Percentiles rank a stretch among this genome's conserved stretches.
Conservation (phyloP, 1,139 yeast genomes). For the Lodderomyces theae region DNA sequence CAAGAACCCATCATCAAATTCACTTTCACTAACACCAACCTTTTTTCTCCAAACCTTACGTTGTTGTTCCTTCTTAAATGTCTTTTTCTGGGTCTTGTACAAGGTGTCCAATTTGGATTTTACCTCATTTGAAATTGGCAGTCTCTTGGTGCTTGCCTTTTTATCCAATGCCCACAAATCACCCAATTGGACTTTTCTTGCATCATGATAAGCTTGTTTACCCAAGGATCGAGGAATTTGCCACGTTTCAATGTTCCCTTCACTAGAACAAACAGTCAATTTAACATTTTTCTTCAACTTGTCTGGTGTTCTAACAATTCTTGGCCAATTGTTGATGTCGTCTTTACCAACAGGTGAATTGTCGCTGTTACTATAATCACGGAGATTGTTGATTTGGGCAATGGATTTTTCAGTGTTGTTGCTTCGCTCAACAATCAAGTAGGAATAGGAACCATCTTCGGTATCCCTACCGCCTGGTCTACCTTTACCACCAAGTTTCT, state of each 20-base stretch:
- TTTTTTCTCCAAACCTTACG: conserved; percentile 43
- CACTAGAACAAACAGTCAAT: conserved; percentile 74
- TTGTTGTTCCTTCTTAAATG: conserved; percentile 42
- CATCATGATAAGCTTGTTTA: conserved; percentile 80
- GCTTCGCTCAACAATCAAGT: conserved; percentile 69
- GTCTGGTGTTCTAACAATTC: conserved; percentile 69
- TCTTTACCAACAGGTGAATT: conserved; percentile 20
- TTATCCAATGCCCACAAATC: conserved; percentile 87
- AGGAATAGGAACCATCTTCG: conserved; percentile 75
- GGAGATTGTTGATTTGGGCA: conserved; percentile 31
- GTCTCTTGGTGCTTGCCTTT: conserved; percentile 53
- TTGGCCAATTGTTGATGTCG: conserved; percentile 57
- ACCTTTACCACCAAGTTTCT: conserved; percentile 58
- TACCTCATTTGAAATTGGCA: conserved; percentile 28
- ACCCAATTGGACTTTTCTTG: conserved; percentile 79
- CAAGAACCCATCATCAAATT: conserved; percentile 30
- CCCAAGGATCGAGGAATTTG: conserved; percentile 78
- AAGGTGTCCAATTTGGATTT: conserved; percentile 36
- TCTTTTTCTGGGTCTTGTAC: conserved; percentile 41
- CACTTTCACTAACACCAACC: conserved; percentile 26
- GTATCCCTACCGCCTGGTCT: conserved; percentile 69
- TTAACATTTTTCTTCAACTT: conserved; percentile 83
- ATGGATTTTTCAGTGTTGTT: conserved; percentile 32
- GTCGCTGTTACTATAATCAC: conserved; percentile 27
- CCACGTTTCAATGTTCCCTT: conserved; percentile 84